Evolutionary conservation across 257 asterid species (phyloP), one percentile per base, ranked within the genome.

Genomic region (Primulina eburnea): DNA sequence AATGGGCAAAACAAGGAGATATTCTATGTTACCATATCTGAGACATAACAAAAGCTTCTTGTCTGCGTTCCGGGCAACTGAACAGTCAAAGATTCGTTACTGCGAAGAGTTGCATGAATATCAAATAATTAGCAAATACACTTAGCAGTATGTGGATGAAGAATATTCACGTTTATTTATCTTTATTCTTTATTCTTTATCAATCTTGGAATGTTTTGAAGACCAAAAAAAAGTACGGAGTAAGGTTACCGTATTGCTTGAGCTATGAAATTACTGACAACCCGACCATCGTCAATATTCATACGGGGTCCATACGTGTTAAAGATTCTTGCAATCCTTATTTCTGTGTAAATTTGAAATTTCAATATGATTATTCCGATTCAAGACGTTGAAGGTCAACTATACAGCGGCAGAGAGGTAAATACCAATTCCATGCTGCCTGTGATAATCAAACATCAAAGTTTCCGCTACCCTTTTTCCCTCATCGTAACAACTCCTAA

Each of bases 401-500:
- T 26, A 71, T 30, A 53, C n/a, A 9, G 30, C 8, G 28, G 65
- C 34, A 70, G 67, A 34, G 65, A 16, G 11, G 5, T 4, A 43
- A 37, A 69, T 81, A 92, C 98, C 98, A 11, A 92, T 83, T 71
- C 98, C 98, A 37, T 92, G 98, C 72, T 92, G 98, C 80, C 98
- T 85, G 62, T 92, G 98, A 77, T 92, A 92, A 81, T 90, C 98
- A 71, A 92, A 89, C 95, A 90, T 92, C 90, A 92, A 77, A 62
- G 98, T 92, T 80, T 92, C 98, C n/a, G 98, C 98, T 2, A 90
- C 97, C 77, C 98, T 77, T 75, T 92, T 92, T 55, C 98, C 98
- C 80, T 92, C 96, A 20, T 92, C 98, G 34, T 92, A 92, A 78
- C 98, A 92, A 69, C 98, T 92, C 73, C 98, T 77, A 64, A 92